Conservation (phyloP, 2,329 filamentous ascomycete species). For the Epicoccum nigrum region DNA sequence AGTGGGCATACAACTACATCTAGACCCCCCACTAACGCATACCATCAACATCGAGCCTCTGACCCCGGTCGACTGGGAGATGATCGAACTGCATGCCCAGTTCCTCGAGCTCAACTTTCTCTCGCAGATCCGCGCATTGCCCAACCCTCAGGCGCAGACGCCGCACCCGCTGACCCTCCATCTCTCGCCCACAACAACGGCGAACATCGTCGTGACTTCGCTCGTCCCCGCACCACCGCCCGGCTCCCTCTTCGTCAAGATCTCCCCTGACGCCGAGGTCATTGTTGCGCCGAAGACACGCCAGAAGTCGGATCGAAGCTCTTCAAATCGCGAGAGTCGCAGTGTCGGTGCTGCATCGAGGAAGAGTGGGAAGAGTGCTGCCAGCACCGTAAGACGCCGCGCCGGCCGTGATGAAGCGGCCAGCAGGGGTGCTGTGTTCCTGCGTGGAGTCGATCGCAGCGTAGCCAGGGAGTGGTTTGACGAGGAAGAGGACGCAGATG, state of each 20-base stretch:
- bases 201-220: slow-evolving; percentile 84
- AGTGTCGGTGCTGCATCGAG: slow-evolving; percentile 82
- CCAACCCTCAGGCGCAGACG: slow-evolving; percentile 72
- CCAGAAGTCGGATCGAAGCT: slow-evolving; percentile 67
- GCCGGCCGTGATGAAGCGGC: slow-evolving; percentile 68
- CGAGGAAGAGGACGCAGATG: slow-evolving; percentile 57
- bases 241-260: slow-evolving; percentile 82
- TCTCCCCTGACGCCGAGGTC: slow-evolving; percentile 92
- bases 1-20: slow-evolving; percentile 71
- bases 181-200: slow-evolving; percentile 92
- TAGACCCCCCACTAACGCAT: slow-evolving; percentile 89
- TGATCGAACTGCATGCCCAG: slow-evolving; percentile 94
- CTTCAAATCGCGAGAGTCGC: slow-evolving; percentile 69
- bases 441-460: slow-evolving; percentile 77
- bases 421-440: slow-evolving; percentile 70
- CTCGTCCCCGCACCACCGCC: slow-evolving; percentile 75
- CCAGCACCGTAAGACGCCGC: slow-evolving; percentile 70
- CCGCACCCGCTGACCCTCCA: slow-evolving; percentile 88
- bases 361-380: slow-evolving; percentile 75
- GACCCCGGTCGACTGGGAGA: slow-evolving; percentile 97
- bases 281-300: slow-evolving; percentile 95
- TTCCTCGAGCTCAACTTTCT: slow-evolving; percentile 94
- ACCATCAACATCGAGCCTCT: slow-evolving; percentile 97
- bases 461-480: slow-evolving; percentile 80
- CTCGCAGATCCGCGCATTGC: slow-evolving; percentile 88